phyloP scores from a whole-genome alignment of 306 rosid genomes.

The Clitoria ternatea region DNA sequence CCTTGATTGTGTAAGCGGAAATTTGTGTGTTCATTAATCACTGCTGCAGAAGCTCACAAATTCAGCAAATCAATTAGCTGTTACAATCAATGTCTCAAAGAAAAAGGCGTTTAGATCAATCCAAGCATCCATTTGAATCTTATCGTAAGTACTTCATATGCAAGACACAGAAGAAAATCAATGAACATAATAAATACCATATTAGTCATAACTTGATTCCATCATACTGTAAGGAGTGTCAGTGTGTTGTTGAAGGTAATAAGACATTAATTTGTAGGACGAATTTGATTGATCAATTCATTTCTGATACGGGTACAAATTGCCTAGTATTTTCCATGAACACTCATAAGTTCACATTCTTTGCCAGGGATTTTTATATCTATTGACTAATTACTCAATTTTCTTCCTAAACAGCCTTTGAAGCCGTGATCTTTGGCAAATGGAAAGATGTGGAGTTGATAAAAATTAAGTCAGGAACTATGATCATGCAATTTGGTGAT shows the following conservation, averaged over 20 bases:
- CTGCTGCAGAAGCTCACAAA: conserved; percentile 31
- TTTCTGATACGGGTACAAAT: background rate
- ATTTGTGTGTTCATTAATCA: conserved; percentile 11
- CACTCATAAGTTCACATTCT: conserved; percentile 16
- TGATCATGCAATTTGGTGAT: conserved; percentile 50
- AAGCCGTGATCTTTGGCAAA: conserved; percentile 59
- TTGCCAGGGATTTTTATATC: background rate
- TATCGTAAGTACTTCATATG: conserved; percentile 46
- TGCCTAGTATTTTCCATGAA: background rate
- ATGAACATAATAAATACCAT: background rate
- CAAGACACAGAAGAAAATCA: background rate
- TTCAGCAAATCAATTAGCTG: conserved; percentile 11
- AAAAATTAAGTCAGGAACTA: conserved; percentile 50
- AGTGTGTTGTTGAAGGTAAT: background rate
- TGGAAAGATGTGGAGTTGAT: conserved; percentile 72
- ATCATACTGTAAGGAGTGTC: background rate
- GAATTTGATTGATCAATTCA: background rate
- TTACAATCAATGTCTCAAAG: conserved; percentile 32
- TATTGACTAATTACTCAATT: background rate
- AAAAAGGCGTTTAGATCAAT: conserved; percentile 47
- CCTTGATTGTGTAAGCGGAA: background rate
- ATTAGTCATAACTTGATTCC: background rate
- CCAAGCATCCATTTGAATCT: conserved; percentile 49
- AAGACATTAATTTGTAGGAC: background rate
- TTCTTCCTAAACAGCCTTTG: conserved; percentile 57